Percentiles rank a stretch among this genome's conserved stretches.
These are phyloP conservation scores for Aspergillus cavernicola DNA, from an alignment of 495 filamentous ascomycete genomes.

Conservation along the genomic window DNA sequence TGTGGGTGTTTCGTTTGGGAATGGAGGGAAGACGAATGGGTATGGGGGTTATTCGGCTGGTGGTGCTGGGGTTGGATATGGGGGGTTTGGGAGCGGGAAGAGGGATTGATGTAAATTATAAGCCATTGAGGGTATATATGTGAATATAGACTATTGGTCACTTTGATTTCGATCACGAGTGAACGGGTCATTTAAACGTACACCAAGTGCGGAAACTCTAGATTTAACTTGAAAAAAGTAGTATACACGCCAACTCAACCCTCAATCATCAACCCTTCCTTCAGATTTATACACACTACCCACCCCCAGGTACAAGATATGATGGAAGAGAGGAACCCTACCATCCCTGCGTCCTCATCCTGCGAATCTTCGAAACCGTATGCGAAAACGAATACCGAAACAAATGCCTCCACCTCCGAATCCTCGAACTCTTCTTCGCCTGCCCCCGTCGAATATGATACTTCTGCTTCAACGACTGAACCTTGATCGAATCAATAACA, in stretches of 20 bases:
- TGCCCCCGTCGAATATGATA: conserved; percentile 39
- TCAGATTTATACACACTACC: conserved; percentile 12
- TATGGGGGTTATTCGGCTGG: conserved; percentile 47
- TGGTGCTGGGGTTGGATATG: conserved; percentile 37
- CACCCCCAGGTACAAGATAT: neutral
- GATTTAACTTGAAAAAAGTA: neutral
- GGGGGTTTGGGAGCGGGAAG: conserved; percentile 46
- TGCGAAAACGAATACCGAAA: conserved; percentile 42
- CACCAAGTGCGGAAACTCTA: no score
- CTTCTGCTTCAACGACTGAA: no score
- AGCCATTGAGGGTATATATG: neutral
- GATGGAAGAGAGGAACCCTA: conserved; percentile 14
- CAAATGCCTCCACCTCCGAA: conserved; percentile 39
- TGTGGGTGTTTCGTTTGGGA: conserved; percentile 40
- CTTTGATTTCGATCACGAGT: neutral
- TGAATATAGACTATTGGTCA: neutral
- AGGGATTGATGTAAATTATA: conserved; percentile 42
- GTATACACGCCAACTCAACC: conserved; percentile 8
- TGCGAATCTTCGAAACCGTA: conserved; percentile 41
- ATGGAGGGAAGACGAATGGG: conserved; percentile 45
- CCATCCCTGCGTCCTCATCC: conserved; percentile 47
- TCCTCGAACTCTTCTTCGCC: conserved; percentile 33
- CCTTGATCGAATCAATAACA: no score
- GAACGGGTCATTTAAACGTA: neutral
- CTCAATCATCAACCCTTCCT: neutral